These are phyloP conservation scores for Priceomyces haplophilus DNA, from an alignment of 805 yeast species.

Conservation along the genomic window DNA sequence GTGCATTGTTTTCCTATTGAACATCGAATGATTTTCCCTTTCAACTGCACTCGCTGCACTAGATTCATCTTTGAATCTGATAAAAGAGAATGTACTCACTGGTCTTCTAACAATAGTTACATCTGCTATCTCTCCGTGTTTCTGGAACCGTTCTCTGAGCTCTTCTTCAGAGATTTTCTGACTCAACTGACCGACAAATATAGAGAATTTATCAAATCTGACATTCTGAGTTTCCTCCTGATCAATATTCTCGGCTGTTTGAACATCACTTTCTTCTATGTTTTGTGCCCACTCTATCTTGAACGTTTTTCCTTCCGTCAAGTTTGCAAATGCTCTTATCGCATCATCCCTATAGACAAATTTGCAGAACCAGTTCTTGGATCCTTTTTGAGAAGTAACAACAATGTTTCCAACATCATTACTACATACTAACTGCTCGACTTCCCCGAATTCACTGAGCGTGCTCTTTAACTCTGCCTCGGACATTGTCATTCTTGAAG, in stretches of 20 bases:
- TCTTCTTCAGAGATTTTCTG: constrained; percentile 52
- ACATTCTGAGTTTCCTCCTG: constrained; percentile 3
- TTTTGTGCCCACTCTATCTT: constrained; percentile 85
- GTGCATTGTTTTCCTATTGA: constrained; percentile 72
- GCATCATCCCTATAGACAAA: constrained; percentile 86
- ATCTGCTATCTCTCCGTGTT: constrained; percentile 63
- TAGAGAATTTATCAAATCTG: constrained; percentile 59
- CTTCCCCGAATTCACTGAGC: constrained; percentile 62
- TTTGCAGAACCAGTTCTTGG: constrained; percentile 67
- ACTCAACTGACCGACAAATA: constrained; percentile 77
- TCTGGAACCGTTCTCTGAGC: constrained; percentile 55
- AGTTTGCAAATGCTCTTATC: constrained; percentile 72
- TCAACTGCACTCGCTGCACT: constrained; percentile 88
- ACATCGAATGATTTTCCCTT: constrained; percentile 75
- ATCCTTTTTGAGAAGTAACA: constrained; percentile 8
- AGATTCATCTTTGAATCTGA: constrained; percentile 58
- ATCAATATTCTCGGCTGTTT: constrained; percentile 4
- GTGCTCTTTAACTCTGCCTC: constrained; percentile 35
- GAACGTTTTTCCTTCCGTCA: constrained; percentile 54
- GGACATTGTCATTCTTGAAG: constrained; percentile 24
- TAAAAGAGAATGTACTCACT: constrained; percentile 65
- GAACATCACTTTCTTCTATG: constrained; percentile 46
- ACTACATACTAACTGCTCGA: constrained; percentile 59
- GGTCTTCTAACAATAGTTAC: constrained; percentile 52
- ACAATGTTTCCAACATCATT: constrained; percentile 30